Conservation (phyloP, 2,329 filamentous ascomycete species). For the Microcera coccophila region DNA sequence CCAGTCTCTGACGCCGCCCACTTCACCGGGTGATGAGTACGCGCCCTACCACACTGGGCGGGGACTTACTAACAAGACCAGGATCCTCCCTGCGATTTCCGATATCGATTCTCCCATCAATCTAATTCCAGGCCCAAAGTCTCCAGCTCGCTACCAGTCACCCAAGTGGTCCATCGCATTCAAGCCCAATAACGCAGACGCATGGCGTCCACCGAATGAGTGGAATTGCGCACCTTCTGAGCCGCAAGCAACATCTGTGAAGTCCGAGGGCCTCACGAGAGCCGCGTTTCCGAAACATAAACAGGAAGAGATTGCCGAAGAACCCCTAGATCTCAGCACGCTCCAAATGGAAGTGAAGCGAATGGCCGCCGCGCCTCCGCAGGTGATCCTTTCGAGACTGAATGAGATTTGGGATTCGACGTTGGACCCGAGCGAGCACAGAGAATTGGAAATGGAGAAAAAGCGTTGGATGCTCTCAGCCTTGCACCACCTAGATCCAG, state of each 20-base stretch:
- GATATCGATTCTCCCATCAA: slow-evolving; percentile 16
- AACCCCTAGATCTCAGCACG: slow-evolving; percentile 1
- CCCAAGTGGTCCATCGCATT: slow-evolving; percentile 24
- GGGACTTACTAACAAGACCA: slow-evolving; percentile 3
- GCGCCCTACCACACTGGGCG: not conserved
- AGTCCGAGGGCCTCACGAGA: not conserved
- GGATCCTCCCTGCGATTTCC: slow-evolving; percentile 10
- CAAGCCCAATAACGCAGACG: slow-evolving; percentile 35
- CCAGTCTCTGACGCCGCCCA: slow-evolving; percentile 12
- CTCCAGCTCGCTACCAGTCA: slow-evolving; percentile 6
- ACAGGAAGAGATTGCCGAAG: not conserved
- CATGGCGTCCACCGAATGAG: slow-evolving; percentile 44
- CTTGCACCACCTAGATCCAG: slow-evolving; percentile 45
- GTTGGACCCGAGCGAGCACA: slow-evolving; percentile 7
- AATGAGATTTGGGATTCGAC: slow-evolving; percentile 33
- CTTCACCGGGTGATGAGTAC: slow-evolving; percentile 11
- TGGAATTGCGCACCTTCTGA: slow-evolving; percentile 34
- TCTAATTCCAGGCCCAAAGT: slow-evolving; percentile 6
- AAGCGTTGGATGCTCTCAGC: slow-evolving; percentile 59
- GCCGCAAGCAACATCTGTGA: not conserved
- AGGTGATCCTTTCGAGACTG: slow-evolving; percentile 51
- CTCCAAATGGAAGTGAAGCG: slow-evolving; percentile 14
- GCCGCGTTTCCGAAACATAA: slow-evolving; percentile 2
- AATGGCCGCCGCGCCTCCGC: slow-evolving; percentile 22
- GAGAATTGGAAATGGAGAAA: slow-evolving; percentile 47